Evolutionary conservation across 2,329 filamentous ascomycete species (phyloP), one percentile per base, ranked within the genome.

Genomic region (Tothia fuscella): DNA sequence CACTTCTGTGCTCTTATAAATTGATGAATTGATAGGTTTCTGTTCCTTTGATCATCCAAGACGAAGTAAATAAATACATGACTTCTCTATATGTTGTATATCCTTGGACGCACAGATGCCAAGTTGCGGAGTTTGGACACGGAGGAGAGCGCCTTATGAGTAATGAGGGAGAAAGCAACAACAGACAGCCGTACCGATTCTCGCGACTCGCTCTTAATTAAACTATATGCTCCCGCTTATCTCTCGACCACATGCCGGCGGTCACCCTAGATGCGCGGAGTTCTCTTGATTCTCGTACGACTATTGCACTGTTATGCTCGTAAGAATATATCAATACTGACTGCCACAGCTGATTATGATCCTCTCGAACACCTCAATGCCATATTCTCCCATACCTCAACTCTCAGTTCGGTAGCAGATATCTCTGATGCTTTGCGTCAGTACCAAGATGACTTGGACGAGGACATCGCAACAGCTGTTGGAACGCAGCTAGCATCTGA

Each of bases 311-410:
- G 6, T 25, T 20, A 22, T 25, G 12, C 10, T 38, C 14, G n/a
- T 17, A 36, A 32, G 26, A 37, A 43, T 25, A 29, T 17, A 14
- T 13, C 30, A n/a, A n/a, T n/a, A n/a, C n/a, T n/a, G n/a, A n/a
- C n/a, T n/a, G n/a, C 9, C 30, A 13, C 25, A 82, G 79, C 73
- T 60, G 80, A 94, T 61, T 96, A 95, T 66, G 82, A 96, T 59
- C 87, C 91, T 41, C 81, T 96, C 58, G 75, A 85, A 53, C 87
- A 98, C 63, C 74, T 98, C 43, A 96, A 98, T 66, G 72, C 82
- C 48, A 80, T 98, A 54, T 98, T 98, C 68, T 80, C 86, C 38
- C 85, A 93, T 54, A 83, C 89, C 1, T 84, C 86, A 26, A 80
- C 87, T 47, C 77, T 96, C 47, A 75, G 79, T 30, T 84, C 85